Conservation (phyloP, 805 yeast species). For the Saccharomyces cerevisiae region DNA sequence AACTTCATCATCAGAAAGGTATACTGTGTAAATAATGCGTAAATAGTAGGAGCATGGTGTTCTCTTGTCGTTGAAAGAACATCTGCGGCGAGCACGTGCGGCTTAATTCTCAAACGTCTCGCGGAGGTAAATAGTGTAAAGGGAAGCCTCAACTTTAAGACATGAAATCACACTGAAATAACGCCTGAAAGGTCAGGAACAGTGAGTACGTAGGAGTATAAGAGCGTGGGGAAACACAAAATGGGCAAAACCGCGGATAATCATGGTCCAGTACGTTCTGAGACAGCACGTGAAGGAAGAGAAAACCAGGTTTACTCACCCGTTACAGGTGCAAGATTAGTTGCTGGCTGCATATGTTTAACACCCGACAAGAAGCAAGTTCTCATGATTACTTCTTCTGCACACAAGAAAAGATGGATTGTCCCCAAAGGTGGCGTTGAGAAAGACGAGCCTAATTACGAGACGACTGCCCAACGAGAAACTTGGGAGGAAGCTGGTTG, state of each 20-base stretch:
- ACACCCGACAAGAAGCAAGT: slow-evolving; percentile 50
- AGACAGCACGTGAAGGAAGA: slow-evolving; percentile 46
- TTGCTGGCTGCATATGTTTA: slow-evolving; percentile 85
- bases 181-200: neutral
- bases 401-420: slow-evolving; percentile 67
- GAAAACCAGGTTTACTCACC: slow-evolving; percentile 51
- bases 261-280: slow-evolving; percentile 23
- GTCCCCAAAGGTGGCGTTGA: slow-evolving; percentile 96
- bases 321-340: slow-evolving; percentile 68
- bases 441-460: slow-evolving; percentile 52
- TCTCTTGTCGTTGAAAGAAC: neutral
- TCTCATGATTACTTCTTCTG: slow-evolving; percentile 69
- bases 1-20: neutral
- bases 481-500: slow-evolving; percentile 99
- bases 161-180: neutral
- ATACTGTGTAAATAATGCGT: neutral
- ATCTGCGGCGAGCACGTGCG: neutral
- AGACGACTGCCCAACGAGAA: slow-evolving; percentile 65
- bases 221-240: neutral
- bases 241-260: neutral
- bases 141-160: neutral
- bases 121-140: neutral
- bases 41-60: neutral
- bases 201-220: neutral
- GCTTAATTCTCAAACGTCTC: neutral